Conservation (phyloP, 306 rosid genomes). For the Prinsepia uniflora region DNA sequence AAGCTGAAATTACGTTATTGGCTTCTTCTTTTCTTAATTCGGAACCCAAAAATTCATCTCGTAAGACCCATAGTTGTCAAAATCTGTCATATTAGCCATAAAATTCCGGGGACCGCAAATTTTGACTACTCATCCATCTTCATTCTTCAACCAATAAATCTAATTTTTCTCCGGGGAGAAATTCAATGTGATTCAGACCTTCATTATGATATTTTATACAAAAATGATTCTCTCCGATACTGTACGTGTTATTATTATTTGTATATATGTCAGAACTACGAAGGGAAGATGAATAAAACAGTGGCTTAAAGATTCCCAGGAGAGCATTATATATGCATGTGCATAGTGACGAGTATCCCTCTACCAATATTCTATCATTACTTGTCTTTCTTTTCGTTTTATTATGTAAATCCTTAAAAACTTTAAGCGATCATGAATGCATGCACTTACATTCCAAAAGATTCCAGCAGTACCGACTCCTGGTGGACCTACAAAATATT, state of each 20-base stretch:
- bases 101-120: too few species aligned
- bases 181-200: too few species aligned
- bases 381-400: not conserved
- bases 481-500: slow-evolving; percentile 8
- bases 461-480: not conserved
- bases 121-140: not conserved
- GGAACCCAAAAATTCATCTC: not conserved
- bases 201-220: too few species aligned
- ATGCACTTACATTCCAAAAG: not conserved
- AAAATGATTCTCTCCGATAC: too few species aligned
- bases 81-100: not conserved
- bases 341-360: not conserved
- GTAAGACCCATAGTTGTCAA: not conserved
- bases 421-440: not conserved
- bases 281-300: not conserved
- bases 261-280: not conserved
- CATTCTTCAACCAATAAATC: too few species aligned
- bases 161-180: too few species aligned
- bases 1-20: slow-evolving; percentile 2
- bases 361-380: not conserved
- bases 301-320: not conserved
- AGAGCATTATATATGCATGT: not conserved
- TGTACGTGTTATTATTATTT: too few species aligned
- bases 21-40: slow-evolving; percentile 11
- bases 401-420: not conserved